Conservation (phyloP, 1,284 basidiomycete genomes). For the Sanghuangporus sanghuang region DNA sequence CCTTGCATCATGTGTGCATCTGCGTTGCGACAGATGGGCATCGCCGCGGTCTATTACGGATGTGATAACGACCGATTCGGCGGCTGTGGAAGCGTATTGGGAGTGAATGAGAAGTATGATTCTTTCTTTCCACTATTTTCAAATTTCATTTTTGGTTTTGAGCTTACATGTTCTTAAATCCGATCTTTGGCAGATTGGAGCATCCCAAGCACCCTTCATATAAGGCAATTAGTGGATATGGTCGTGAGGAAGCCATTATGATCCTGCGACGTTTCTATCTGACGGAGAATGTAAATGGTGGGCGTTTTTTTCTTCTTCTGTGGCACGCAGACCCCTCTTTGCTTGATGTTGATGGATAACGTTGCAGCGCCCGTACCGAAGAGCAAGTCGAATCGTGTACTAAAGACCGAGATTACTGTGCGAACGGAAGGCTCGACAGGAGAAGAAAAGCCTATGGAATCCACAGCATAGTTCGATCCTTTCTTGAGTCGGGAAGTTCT, state of each 20-base stretch:
- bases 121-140: constrained; percentile 6
- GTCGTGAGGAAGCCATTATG: constrained; percentile 93
- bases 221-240: constrained; percentile 76
- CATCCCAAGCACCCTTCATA: constrained; percentile 77
- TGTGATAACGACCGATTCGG: constrained; percentile 97
- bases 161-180: constrained; percentile 7
- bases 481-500: neutral
- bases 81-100: constrained; percentile 92
- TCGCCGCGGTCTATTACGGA: constrained; percentile 88
- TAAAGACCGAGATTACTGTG: constrained; percentile 67
- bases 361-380: constrained; percentile 67
- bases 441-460: neutral
- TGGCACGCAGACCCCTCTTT: neutral
- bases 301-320: constrained; percentile 20
- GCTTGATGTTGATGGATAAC: neutral
- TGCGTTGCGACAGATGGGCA: constrained; percentile 90
- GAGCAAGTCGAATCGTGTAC: constrained; percentile 64
- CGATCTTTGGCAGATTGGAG: constrained; percentile 36
- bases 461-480: neutral
- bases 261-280: constrained; percentile 92
- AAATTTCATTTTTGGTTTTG: neutral
- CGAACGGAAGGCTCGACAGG: neutral
- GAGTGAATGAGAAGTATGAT: constrained; percentile 74
- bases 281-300: constrained; percentile 91
- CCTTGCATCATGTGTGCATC: constrained; percentile 99